Conservation (phyloP, 2,329 filamentous ascomycete species). For the Magnaporthales sp. region DNA sequence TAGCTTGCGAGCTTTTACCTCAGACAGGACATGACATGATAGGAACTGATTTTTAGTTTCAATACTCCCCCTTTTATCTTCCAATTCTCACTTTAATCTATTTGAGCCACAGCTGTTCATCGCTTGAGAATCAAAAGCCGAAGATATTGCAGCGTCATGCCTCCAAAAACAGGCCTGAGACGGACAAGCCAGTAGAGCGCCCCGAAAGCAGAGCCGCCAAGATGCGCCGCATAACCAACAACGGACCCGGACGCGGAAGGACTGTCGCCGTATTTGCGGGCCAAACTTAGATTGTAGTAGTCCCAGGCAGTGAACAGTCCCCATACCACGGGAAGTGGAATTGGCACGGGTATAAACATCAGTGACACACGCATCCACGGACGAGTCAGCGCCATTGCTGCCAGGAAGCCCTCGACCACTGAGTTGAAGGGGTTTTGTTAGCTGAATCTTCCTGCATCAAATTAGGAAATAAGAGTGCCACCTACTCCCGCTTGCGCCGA, state of each 20-base stretch:
- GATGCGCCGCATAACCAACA: conserved; percentile 16
- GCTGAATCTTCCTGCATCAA: neutral
- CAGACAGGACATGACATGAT: neutral
- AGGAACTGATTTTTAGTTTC: too few species aligned
- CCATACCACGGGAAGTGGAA: conserved; percentile 11
- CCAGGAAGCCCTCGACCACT: conserved; percentile 14
- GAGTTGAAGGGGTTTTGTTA: neutral
- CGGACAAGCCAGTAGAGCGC: conserved; percentile 9
- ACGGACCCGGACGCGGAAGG: conserved; percentile 9
- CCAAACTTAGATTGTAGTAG: conserved; percentile 10
- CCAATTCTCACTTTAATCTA: neutral
- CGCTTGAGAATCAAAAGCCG: neutral
- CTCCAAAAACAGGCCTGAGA: neutral
- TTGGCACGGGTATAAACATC: conserved; percentile 12
- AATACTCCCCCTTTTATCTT: neutral
- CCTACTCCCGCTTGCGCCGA: conserved; percentile 14
- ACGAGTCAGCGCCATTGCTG: conserved; percentile 10
- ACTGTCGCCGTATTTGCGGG: conserved; percentile 7
- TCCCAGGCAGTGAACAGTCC: conserved; percentile 13
- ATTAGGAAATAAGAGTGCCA: neutral
- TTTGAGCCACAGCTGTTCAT: neutral
- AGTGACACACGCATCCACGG: conserved; percentile 12
- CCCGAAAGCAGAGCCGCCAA: conserved; percentile 15
- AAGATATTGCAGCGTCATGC: neutral
- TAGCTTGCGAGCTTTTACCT: neutral